Conservation (phyloP, 1,284 basidiomycete species). For the Tremellales sp. region DNA sequence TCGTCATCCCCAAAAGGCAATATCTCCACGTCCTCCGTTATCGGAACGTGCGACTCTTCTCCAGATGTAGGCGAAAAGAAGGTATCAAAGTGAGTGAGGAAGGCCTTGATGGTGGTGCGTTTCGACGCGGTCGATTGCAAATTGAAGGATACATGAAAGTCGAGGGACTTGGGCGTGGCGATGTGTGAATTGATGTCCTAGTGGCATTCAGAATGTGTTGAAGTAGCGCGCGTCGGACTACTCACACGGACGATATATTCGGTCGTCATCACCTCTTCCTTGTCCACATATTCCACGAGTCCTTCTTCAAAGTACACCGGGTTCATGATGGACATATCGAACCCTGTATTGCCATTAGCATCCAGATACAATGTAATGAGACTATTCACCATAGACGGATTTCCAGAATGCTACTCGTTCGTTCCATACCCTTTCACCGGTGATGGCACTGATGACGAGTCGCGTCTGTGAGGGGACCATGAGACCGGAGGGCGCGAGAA, state of each 20-base stretch:
- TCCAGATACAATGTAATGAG: neutral
- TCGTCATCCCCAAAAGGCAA: constrained; percentile 32
- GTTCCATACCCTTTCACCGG: constrained; percentile 68
- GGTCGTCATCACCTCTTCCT: constrained; percentile 65
- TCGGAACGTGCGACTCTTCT: constrained; percentile 51
- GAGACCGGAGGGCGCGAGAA: constrained; percentile 70
- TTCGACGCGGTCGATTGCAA: constrained; percentile 60
- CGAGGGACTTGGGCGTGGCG: constrained; percentile 65
- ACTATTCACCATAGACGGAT: constrained; percentile 72
- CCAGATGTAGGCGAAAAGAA: constrained; percentile 70
- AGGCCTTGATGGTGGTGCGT: constrained; percentile 66
- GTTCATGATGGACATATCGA: constrained; percentile 76
- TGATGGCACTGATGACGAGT: constrained; percentile 78
- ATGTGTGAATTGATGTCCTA: constrained; percentile 69
- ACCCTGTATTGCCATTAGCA: constrained; percentile 55
- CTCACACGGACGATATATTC: constrained; percentile 66
- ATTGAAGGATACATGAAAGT: constrained; percentile 71
- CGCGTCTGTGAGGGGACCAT: constrained; percentile 88
- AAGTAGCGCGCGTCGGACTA: constrained; percentile 1
- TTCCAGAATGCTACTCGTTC: constrained; percentile 86
- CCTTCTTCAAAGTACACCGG: constrained; percentile 66
- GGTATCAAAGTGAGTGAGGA: constrained; percentile 91
- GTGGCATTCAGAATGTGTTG: neutral
- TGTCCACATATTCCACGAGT: constrained; percentile 71
- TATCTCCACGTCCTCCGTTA: constrained; percentile 38